Evolutionary conservation across 129 eudicot genomes (phyloP), one percentile per base, ranked within the genome.

Genomic region (Cynara cardunculus): DNA sequence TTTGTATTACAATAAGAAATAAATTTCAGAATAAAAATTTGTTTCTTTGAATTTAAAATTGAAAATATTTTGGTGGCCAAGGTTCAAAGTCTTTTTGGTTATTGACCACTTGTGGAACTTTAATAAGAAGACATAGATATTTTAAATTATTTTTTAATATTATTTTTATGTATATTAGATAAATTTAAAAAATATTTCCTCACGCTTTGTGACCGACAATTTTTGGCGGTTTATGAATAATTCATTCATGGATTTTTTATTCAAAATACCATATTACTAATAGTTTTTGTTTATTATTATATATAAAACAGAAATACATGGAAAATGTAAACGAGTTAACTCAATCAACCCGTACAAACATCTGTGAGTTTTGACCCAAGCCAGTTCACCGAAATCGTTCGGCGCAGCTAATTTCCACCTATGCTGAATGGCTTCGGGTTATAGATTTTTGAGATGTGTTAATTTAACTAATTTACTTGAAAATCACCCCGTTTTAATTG

Each of bases 191-290:
- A 21, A 70, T 21, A 49, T 71, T 35, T 8, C 62, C n/a, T 71
- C 19, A 72, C 67, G 67, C 75, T 75, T 80, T 77, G 80, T 81
- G 82, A 76, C 89, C 84, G 89, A 86, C 89, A 82, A 27, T 70
- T 82, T 78, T 82, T 74, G 84, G 78, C 78, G 59, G 56, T 11
- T 30, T 73, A 21, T 37, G 71, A 76, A 73, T 86, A 53, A 46
- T 74, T 59, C 74, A 69, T 76, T 72, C n/a, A 19, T 77, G 30
- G 25, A 3, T 69, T 27, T 56, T 24, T 59, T 68, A 71, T 16
- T 59, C 2, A 35, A 30, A 56, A 30, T 35, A 71, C 19, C 28
- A 71, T 9, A 71, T 56, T 56, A 56, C n/a, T 18, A 56, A 56
- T n/a, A 3, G 65, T 56, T 18, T 56, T 56, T 56, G 24, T 56